Base-by-base conservation (phyloP, 805 yeast genomes). In the Metschnikowia hibisci region DNA sequence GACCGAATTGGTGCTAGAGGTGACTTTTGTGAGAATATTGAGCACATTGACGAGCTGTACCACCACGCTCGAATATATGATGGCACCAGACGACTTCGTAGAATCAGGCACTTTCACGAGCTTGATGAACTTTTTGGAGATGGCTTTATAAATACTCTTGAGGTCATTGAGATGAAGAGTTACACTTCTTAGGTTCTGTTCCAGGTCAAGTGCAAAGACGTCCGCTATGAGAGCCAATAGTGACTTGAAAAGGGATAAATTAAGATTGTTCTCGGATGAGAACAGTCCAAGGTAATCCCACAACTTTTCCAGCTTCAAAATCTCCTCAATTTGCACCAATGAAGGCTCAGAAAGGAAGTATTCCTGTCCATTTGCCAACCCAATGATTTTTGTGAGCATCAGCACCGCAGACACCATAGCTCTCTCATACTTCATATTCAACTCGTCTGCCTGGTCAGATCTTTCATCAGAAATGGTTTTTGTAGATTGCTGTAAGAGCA, bases 391-490 rank as follows among this genome's bases (percentile, higher is more conserved):
- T 14, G 62, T 66, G n/a, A 82, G 54, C 60, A 83, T 63, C 34
- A 64, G 64, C 6, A 85, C 51, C 1, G 81, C 64, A 6, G 80
- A 66, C 29, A 72, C 69, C 12, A 80, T 55, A 2, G 82, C 71
- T 45, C 95, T 66, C 23, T 71, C 68, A 55, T 80, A 86, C 57
- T 86, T 87, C 14, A 80, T 63, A 23, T 68, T 67, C 0, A 86
- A 74, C 46, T 88, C 95, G 34, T 81, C 86, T 38, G 74, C 74
- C 3, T 80, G 73, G 14, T 81, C 75, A 52, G 78, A 80, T 43
- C 96, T 69, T 55, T 82, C 84, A 54, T 90, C 96, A 2, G 90
- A 80, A 15, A 90, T 61, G 0, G 88, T 75, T 12, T 76, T 80
- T 4, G 73, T 73, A 3, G 78, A 67, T 57, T 89, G 96, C 26